Conservation (phyloP, 2,329 filamentous ascomycete species). For the Trichophyton rubrum region DNA sequence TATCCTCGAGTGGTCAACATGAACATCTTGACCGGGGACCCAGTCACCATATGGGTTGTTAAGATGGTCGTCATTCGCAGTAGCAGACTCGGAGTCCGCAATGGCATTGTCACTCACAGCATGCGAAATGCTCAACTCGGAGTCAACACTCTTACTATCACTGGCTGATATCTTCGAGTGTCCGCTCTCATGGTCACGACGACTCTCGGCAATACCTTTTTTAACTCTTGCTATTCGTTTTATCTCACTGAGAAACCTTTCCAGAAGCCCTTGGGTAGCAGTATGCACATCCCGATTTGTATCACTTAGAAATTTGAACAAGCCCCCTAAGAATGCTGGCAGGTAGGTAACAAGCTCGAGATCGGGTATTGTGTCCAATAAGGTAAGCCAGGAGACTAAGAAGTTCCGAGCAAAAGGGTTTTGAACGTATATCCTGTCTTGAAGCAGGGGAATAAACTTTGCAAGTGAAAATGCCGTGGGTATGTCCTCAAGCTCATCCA, state of each 20-base stretch:
- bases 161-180: constrained; percentile 59
- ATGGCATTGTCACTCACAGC: constrained; percentile 45
- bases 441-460: constrained; percentile 81
- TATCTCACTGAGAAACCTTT: constrained; percentile 85
- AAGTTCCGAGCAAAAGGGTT: constrained; percentile 94
- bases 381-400: constrained; percentile 86
- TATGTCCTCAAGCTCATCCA: constrained; percentile 35
- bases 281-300: constrained; percentile 89
- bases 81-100: constrained; percentile 34
- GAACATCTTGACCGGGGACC: constrained; percentile 93
- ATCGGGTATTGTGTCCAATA: constrained; percentile 93
- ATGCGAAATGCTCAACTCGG: constrained; percentile 32
- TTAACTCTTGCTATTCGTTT: constrained; percentile 88
- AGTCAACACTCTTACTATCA: constrained; percentile 51
- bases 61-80: constrained; percentile 44
- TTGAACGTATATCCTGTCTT: constrained; percentile 85
- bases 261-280: constrained; percentile 74
- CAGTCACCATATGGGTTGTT: constrained; percentile 74
- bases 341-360: constrained; percentile 86
- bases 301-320: constrained; percentile 86
- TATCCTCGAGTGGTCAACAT: constrained; percentile 84
- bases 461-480: constrained; percentile 86
- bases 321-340: constrained; percentile 77
- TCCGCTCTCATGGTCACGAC: constrained; percentile 52
- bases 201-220: constrained; percentile 79